Conservation (phyloP, 345 rosid genomes). For the Pistacia vera region DNA sequence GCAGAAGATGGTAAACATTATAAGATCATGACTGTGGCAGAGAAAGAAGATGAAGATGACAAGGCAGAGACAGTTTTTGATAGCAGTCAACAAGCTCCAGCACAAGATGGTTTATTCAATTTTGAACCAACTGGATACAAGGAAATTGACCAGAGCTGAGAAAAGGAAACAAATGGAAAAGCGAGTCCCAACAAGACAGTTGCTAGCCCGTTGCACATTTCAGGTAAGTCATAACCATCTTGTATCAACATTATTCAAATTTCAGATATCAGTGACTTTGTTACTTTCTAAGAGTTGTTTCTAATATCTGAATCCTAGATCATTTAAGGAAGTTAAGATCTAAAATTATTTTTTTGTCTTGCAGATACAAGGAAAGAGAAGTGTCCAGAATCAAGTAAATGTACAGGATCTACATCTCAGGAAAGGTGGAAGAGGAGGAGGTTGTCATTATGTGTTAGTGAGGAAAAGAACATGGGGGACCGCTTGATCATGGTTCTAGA, state of each 20-base stretch:
- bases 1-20: not conserved
- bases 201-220: not conserved
- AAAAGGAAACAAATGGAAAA: slow-evolving; percentile 19
- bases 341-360: not conserved
- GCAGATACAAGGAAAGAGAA: slow-evolving; percentile 23
- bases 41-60: slow-evolving; percentile 11
- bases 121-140: slow-evolving; percentile 15
- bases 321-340: no score
- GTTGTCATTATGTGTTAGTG: slow-evolving; percentile 19
- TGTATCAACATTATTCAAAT: not conserved
- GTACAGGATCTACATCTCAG: slow-evolving; percentile 26
- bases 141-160: slow-evolving; percentile 15
- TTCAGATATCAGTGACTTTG: not conserved
- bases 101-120: slow-evolving; percentile 12
- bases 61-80: slow-evolving; percentile 11
- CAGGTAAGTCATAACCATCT: slow-evolving; percentile 21
- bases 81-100: not conserved
- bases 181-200: slow-evolving; percentile 1
- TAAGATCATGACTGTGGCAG: slow-evolving; percentile 7
- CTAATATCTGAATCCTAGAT: not conserved
- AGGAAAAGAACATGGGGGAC: slow-evolving; percentile 21
- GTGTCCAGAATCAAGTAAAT: slow-evolving; percentile 12
- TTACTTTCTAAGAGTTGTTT: not conserved
- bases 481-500: slow-evolving; percentile 32
- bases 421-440: slow-evolving; percentile 36